A percentile compares a stretch with the other conserved stretches of the same genome.
phyloP scores from a whole-genome alignment of 371 early-diverging fungal genomes.

The Zopfochytrium polystomum region DNA sequence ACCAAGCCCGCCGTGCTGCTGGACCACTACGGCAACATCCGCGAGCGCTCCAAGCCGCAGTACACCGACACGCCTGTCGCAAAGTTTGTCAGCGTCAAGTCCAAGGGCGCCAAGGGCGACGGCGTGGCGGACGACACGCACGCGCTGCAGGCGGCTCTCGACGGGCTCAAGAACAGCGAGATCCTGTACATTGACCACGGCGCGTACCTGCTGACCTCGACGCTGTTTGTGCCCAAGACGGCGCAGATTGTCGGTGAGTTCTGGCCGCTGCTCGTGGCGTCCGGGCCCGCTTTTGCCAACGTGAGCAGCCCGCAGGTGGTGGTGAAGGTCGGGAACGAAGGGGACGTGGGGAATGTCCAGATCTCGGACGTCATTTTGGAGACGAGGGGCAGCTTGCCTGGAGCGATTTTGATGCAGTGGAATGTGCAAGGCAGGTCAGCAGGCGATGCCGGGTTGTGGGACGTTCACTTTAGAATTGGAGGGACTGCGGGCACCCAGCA shows the following conservation, averaged over 20 bases:
- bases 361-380: no score
- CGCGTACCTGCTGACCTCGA: constrained; percentile 23
- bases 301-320: constrained; percentile 20
- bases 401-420: no score
- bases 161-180: constrained; percentile 12
- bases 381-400: no score
- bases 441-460: no score
- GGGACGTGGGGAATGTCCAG: constrained; percentile 29
- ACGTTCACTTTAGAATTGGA: no score
- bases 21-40: constrained; percentile 19
- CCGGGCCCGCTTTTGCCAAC: constrained; percentile 20
- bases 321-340: constrained; percentile 22
- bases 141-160: constrained; percentile 15
- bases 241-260: constrained; percentile 31
- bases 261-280: constrained; percentile 28
- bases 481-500: no score
- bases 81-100: constrained; percentile 24
- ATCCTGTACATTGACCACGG: constrained; percentile 28
- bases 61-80: constrained; percentile 16
- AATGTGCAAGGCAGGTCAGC: no score
- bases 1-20: constrained; percentile 18
- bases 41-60: constrained; percentile 20
- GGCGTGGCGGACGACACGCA: constrained; percentile 34
- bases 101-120: constrained; percentile 31
- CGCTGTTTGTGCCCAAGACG: constrained; percentile 25